These are phyloP conservation scores for Reticulascus tulasneorum DNA, from an alignment of 2,329 filamentous ascomycete genomes.

Conservation along the genomic window DNA sequence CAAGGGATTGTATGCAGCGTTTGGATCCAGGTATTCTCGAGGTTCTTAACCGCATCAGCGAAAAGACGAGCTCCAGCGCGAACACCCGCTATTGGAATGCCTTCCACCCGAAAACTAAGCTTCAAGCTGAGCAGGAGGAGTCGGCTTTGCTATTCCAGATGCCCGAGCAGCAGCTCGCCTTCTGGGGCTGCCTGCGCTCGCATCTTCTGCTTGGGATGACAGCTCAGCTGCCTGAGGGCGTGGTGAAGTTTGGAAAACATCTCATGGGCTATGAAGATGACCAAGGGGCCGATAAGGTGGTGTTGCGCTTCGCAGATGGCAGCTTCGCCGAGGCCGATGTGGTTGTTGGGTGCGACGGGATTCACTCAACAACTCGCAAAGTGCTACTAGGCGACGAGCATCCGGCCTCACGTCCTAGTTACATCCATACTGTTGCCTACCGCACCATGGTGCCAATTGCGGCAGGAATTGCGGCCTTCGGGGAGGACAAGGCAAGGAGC, in stretches of 20 bases:
- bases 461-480: too few species aligned
- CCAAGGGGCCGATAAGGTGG: constrained; percentile 9
- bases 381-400: too few species aligned
- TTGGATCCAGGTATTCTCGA: constrained; percentile 41
- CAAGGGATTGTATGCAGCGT: constrained; percentile 48
- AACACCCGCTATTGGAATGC: not conserved
- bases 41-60: constrained; percentile 15
- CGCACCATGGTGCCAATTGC: too few species aligned
- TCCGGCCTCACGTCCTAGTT: too few species aligned
- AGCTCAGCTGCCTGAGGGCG: constrained; percentile 25
- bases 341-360: constrained; percentile 56
- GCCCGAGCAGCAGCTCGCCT: too few species aligned
- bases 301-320: constrained; percentile 33
- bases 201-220: constrained; percentile 29
- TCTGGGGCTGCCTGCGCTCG: too few species aligned
- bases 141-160: too few species aligned
- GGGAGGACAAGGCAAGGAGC: too few species aligned
- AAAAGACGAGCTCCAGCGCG: not conserved
- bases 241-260: constrained; percentile 21
- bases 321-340: constrained; percentile 32
- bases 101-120: not conserved
- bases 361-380: too few species aligned
- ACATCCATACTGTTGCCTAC: too few species aligned
- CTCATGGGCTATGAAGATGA: constrained; percentile 22
- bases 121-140: not conserved